Base-by-base conservation (phyloP, 2,329 filamentous ascomycete genomes). In the Sphaerostilbella broomeana region DNA sequence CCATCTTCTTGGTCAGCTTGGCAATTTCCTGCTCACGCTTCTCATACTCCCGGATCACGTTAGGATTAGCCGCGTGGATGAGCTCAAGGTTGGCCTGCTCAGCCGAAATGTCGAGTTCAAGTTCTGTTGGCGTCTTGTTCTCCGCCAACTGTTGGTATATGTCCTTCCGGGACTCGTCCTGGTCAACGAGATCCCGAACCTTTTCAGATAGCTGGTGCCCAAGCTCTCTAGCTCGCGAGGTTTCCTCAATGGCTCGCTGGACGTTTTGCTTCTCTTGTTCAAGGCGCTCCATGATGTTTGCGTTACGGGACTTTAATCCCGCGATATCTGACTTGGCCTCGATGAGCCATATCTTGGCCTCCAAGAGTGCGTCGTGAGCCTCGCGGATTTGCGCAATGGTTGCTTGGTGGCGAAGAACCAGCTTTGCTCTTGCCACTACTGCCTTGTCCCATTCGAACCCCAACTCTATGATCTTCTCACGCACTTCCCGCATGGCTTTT, bases 251-350 rank as follows among this genome's bases (percentile, higher is more conserved):
- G 5, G 68, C 59, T 17, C 59, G 42, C 26, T 47, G 44, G 12
- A 59, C 44, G 6, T 64, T 64, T 6, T 51, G 47, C 44, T 64
- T 63, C 49, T 67, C 70, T 8, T 62, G 56, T 16, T 73, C 67
- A 4, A 84, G 65, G 29, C 63, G 60, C 28, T 67, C 55, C 39
- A 72, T 68, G 42, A 87, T 76, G 33, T 76, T 68, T 7, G 59
- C 51, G 50, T 87, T 86, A 42, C 80, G 79, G 12, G 67, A 65
- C 51, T 77, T 75, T n/a, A 95, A 68, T 5, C 75, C 75, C 30
- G 77, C 70, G 3, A 84, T 61, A 52, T 98, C 92, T 0, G 88
- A 95, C n/a, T 70, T 60, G 1, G 87, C 89, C 65, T 98, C 92
- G 20, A 94, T 74, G 1, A 75, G 65, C 45, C 79, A 71, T 30